Evolutionary conservation across 169 alveolate genomes (phyloP).

Genomic region (Perkinsus marinus): DNA sequence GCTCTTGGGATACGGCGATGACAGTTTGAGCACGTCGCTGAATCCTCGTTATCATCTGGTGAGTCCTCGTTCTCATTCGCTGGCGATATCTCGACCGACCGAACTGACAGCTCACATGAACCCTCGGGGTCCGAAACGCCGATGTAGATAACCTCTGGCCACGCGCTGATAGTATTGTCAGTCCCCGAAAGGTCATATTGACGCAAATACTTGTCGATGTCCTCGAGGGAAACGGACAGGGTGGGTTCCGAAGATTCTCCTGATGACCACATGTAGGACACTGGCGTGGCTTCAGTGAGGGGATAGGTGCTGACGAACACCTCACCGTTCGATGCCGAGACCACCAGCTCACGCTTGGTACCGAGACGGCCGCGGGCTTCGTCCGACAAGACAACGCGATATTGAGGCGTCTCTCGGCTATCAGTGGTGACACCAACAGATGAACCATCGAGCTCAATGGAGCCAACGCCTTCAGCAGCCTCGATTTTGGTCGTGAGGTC

Average conservation of each 20-base stretch:
- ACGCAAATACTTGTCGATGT: not conserved
- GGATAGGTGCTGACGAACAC: not conserved
- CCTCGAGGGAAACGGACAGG: not conserved
- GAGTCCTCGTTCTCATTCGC: not conserved
- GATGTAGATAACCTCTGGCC: not conserved
- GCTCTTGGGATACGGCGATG: not conserved
- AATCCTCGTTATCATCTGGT: not conserved
- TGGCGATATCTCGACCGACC: not conserved
- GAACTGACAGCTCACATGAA: not conserved
- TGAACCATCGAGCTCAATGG: not conserved
- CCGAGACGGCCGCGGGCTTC: not conserved
- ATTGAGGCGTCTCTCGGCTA: not conserved
- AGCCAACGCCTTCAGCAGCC: not conserved
- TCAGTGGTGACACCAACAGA: not conserved
- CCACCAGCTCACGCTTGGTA: not conserved
- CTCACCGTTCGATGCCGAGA: not conserved
- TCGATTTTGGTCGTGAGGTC: not conserved
- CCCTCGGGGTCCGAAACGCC: not conserved
- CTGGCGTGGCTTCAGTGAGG: not conserved
- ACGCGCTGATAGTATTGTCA: not conserved
- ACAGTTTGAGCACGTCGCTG: not conserved
- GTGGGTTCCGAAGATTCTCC: not conserved
- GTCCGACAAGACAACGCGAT: not conserved
- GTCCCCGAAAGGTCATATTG: not conserved
- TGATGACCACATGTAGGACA: not conserved